Conservation (phyloP, 2,329 filamentous ascomycete genomes). For the Hypoxylon sp. region DNA sequence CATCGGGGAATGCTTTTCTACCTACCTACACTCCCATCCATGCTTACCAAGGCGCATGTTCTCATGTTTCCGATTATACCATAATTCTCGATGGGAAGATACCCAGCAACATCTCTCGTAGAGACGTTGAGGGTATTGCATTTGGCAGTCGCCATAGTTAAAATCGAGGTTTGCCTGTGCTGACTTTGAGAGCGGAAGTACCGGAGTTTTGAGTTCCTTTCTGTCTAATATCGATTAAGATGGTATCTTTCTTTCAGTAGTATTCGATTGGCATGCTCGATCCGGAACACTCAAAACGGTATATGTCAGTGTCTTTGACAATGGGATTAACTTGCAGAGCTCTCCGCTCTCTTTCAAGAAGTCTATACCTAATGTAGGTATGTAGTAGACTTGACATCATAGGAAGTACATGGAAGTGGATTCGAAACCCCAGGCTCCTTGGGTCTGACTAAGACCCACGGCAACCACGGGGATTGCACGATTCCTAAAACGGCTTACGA, state of each 20-base stretch:
- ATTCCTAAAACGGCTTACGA: constrained; percentile 28
- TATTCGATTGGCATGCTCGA: neutral
- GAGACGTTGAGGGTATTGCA: constrained; percentile 48
- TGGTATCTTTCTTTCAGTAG: constrained; percentile 1
- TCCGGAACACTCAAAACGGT: constrained; percentile 9
- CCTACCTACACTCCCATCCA: constrained; percentile 74
- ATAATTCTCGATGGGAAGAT: constrained; percentile 80
- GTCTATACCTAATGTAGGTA: too few relatives aligned
- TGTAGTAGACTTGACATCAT: constrained; percentile 43
- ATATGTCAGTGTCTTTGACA: constrained; percentile 19
- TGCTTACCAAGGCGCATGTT: constrained; percentile 81
- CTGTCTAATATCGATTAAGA: constrained; percentile 9
- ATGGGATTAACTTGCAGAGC: constrained; percentile 17
- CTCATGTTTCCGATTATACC: constrained; percentile 86
- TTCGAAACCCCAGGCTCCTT: constrained; percentile 15
- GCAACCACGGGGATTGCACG: neutral
- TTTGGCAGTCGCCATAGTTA: constrained; percentile 43
- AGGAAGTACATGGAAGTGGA: constrained; percentile 24
- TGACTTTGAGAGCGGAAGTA: constrained; percentile 12
- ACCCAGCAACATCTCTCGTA: constrained; percentile 57
- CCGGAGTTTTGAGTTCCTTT: constrained; percentile 11
- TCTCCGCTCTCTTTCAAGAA: constrained; percentile 25
- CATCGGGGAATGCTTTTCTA: neutral
- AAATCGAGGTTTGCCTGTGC: neutral
- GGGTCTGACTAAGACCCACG: constrained; percentile 13